Percentiles rank a stretch among this genome's conserved stretches.
Conservation (phyloP, 1,284 basidiomycete species). For the Butyriboletus regius region DNA sequence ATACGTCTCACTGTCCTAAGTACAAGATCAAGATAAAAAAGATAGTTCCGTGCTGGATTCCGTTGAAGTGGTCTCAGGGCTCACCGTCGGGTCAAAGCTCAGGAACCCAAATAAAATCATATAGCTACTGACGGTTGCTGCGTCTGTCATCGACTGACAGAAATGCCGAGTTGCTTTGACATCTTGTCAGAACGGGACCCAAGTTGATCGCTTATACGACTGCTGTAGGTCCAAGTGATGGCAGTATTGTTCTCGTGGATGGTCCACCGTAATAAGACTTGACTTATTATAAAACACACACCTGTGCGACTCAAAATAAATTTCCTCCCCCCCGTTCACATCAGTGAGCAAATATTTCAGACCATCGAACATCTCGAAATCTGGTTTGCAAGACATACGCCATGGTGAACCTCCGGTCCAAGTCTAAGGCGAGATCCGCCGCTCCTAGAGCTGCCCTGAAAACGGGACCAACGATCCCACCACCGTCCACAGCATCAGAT, state of each 20-base stretch:
- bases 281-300: slow-evolving; percentile 7
- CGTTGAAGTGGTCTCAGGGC: neutral
- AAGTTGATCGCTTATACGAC: slow-evolving; percentile 11
- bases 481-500: neutral
- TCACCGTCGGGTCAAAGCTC: neutral
- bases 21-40: neutral
- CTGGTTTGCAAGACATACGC: neutral
- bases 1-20: neutral
- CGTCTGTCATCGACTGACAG: neutral
- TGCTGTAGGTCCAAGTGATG: slow-evolving; percentile 17
- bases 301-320: neutral
- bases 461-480: neutral
- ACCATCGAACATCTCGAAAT: neutral
- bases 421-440: slow-evolving; percentile 5
- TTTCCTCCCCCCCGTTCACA: neutral
- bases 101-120: neutral
- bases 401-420: slow-evolving; percentile 10
- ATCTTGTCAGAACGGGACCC: neutral
- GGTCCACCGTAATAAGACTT: slow-evolving; percentile 2
- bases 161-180: slow-evolving; percentile 18
- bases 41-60: neutral
- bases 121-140: neutral
- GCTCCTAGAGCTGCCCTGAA: neutral
- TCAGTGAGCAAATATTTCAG: neutral
- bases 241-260: slow-evolving; percentile 16